A percentile compares a stretch with the other conserved stretches of the same genome.
phyloP scores from a whole-genome alignment of 495 filamentous ascomycete genomes.

The Astrocystis sublimbata region DNA sequence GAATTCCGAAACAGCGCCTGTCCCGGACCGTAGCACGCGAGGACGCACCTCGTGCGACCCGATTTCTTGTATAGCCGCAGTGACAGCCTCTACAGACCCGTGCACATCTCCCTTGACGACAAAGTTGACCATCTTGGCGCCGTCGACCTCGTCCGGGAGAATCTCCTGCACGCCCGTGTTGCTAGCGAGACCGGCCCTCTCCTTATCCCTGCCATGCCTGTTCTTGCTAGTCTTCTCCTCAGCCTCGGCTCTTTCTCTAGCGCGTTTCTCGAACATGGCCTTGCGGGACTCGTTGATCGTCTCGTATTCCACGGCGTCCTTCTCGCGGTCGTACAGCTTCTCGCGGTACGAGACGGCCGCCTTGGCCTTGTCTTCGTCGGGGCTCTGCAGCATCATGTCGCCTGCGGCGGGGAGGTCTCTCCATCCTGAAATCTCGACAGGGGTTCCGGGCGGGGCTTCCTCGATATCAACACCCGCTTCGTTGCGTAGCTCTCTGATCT shows the following conservation, averaged over 20 bases:
- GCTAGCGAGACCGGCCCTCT: too few species aligned
- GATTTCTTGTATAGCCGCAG: slow-evolving; percentile 68
- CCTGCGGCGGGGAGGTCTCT: slow-evolving; percentile 87
- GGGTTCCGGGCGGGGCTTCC: slow-evolving; percentile 82
- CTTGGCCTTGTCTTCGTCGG: slow-evolving; percentile 76
- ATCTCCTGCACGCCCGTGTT: slow-evolving; percentile 21
- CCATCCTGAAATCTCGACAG: slow-evolving; percentile 94
- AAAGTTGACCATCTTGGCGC: slow-evolving; percentile 70
- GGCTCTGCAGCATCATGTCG: slow-evolving; percentile 80
- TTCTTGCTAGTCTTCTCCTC: neutral
- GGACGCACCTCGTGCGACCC: slow-evolving; percentile 82
- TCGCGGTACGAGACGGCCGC: slow-evolving; percentile 74
- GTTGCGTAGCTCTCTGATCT: slow-evolving; percentile 78
- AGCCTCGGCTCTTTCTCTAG: slow-evolving; percentile 20
- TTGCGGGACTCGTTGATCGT: slow-evolving; percentile 73
- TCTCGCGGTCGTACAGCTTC: slow-evolving; percentile 48
- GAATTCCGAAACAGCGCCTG: slow-evolving; percentile 79
- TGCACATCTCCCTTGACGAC: slow-evolving; percentile 91
- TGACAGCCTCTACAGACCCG: slow-evolving; percentile 88
- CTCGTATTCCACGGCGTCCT: slow-evolving; percentile 61
- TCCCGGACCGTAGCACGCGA: slow-evolving; percentile 71
- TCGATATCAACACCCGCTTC: slow-evolving; percentile 74
- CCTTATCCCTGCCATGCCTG: too few species aligned
- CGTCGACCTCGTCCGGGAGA: slow-evolving; percentile 39
- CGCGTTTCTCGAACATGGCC: slow-evolving; percentile 58